A percentile compares a stretch with the other conserved stretches of the same genome.
Conservation (phyloP, 1,284 basidiomycete genomes). For the Rhodotorula mucilaginosa region DNA sequence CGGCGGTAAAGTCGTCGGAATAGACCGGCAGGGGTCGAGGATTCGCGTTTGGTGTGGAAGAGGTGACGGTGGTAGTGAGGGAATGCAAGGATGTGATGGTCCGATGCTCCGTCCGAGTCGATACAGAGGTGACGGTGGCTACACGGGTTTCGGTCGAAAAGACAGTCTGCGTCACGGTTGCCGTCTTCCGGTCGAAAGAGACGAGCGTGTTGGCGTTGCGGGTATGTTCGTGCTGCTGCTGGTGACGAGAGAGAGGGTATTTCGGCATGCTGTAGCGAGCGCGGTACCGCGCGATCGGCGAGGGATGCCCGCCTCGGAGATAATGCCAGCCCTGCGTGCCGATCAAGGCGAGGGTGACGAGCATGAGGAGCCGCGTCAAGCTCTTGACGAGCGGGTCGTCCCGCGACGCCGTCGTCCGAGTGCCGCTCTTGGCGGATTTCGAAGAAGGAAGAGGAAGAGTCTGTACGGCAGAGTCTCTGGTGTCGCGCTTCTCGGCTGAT, state of each 20-base stretch:
- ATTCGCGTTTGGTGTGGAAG: neutral
- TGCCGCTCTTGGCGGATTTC: neutral
- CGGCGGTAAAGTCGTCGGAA: slow-evolving; percentile 3
- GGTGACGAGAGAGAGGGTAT: neutral
- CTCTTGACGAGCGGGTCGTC: neutral
- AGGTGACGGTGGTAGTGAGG: neutral
- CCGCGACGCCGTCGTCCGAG: neutral
- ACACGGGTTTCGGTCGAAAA: neutral
- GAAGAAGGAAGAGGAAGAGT: neutral
- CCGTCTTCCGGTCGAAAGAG: neutral
- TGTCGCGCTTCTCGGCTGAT: neutral
- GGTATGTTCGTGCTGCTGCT: neutral
- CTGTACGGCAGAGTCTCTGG: neutral
- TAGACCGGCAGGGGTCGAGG: neutral
- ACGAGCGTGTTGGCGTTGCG: neutral
- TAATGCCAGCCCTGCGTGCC: neutral
- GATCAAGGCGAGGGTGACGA: neutral
- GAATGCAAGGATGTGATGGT: neutral
- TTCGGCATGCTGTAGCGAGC: neutral
- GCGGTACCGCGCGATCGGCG: neutral
- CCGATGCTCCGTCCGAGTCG: neutral
- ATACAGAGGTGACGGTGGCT: slow-evolving; percentile 1
- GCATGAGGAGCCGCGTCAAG: neutral
- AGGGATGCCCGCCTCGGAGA: neutral
- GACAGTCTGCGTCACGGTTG: neutral